phyloP scores from a whole-genome alignment of 2,329 filamentous ascomycete genomes.

The Chalaropsis ovoidea region DNA sequence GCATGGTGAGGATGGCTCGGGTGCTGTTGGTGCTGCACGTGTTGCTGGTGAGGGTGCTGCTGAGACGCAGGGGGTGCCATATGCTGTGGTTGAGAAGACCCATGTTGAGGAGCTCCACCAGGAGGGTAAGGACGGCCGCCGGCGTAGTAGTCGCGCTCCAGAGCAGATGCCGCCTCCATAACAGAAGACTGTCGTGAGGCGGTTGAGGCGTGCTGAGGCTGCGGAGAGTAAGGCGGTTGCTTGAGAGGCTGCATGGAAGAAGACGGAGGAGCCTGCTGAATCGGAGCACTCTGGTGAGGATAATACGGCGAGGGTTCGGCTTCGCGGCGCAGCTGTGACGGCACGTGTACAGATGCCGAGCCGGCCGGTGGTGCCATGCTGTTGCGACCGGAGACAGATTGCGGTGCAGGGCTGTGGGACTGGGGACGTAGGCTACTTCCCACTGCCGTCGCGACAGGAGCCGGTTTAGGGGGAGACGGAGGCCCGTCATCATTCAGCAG shows the following conservation, averaged over 20 bases:
- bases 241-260: constrained; percentile 47
- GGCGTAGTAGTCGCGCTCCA: constrained; percentile 43
- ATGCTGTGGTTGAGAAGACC: constrained; percentile 5
- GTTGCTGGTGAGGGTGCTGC: constrained; percentile 34
- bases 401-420: constrained; percentile 33
- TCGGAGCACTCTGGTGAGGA: constrained; percentile 33
- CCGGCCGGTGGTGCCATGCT: constrained; percentile 33
- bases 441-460: constrained; percentile 43
- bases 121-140: constrained; percentile 33
- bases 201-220: constrained; percentile 38
- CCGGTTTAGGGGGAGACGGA: constrained; percentile 36
- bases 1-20: constrained; percentile 36
- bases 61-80: constrained; percentile 40
- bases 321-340: constrained; percentile 41
- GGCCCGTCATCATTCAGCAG: constrained; percentile 51
- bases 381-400: constrained; percentile 34
- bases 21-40: constrained; percentile 34
- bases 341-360: constrained; percentile 31
- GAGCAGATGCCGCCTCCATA: constrained; percentile 31
- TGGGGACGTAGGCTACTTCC: constrained; percentile 37
- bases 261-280: constrained; percentile 29
- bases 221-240: constrained; percentile 40
- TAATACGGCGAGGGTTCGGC: constrained; percentile 38
- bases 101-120: constrained; percentile 29
- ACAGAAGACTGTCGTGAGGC: constrained; percentile 39